Evolutionary conservation across 148 eudicot genomes (phyloP), one percentile per base, ranked within the genome.

Genomic region (Hydrangea macrophylla): DNA sequence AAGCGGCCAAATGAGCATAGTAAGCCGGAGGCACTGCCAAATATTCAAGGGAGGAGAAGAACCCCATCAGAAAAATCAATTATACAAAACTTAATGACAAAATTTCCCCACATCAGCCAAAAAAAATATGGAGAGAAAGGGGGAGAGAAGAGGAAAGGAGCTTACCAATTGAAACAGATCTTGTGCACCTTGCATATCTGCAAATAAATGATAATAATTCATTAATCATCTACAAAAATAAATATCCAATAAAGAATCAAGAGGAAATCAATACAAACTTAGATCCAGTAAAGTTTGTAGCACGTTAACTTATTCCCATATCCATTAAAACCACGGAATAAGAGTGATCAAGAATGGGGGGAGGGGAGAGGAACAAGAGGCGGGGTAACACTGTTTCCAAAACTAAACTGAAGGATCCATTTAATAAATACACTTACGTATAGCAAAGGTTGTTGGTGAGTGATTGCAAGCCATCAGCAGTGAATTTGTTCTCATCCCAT

Each of bases 121-220:
- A 17, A 40, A 5, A 7, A 26, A 30, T 9, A 22, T 0, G 26
- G 0, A 12, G 51, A 27, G 31, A 40, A 15, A 23, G 7, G 7
- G 13, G 1, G 17, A 18, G 17, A 33, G 24, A 15, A 32, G 37
- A 54, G 5, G 15, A 27, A 22, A 25, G 25, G 22, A 13, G 61
- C 86, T 73, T 0, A 89, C 95, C 95, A 31, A 89, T 84, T 15
- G 91, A 86, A 37, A 89, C 95, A 0, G 95, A 86, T 12, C 95
- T 88, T 1, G 95, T 89, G 76, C 95, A 89, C 71, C 95, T 83
- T 13, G 95, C 95, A 79, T 89, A 89, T 69, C 95, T 89, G 90
- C 56, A 76, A 63, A 48, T 1, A 13, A 39, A 9, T 3, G 17
- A 7, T 30, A 40, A 8, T 2, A 50, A 55, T 65, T 20, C 57